Evolutionary conservation across 208 protist genomes (phyloP), one percentile per base, ranked within the genome.

Genomic region (Trichomonas gallinae): DNA sequence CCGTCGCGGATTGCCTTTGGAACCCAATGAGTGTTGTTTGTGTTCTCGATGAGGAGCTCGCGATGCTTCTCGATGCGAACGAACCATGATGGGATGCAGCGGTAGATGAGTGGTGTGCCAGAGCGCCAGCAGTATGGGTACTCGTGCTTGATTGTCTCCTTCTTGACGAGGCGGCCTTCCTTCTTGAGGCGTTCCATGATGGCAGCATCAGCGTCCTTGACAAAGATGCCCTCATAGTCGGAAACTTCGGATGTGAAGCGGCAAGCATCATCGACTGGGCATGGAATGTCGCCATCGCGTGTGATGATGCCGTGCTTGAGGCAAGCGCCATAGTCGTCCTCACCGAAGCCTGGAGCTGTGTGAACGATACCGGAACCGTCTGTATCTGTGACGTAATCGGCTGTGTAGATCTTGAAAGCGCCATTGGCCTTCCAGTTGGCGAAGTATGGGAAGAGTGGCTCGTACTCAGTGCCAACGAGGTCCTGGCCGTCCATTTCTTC

Each of bases 121-220:
- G 98, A 99, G 96, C 99, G 98, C 99, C 99, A 99, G 98, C 99
- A 99, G 98, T 99, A 99, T 48, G 99, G 99, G 98, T 99, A 99
- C 89, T 97, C 98, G 97, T 99, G 99, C 31, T 98, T 98, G 96
- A 99, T 98, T 46, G 97, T 98, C 81, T 97, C 98, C 72, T 98
- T 97, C 63, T 98, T 97, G 11, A 99, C 96, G 0, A 99, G 72
- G n/a, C 98, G 97, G 51, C 98, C 98, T 31, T 97, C 97, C 11
- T 97, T 97, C 97, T 99, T 99, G 0, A 99, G 97, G 21, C 97
- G 26, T 96, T 98, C 98, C 34, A 99, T 98, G 97, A 99, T 99
- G 26, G 98, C 97, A 72, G 98, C 97, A 97, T 99, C 99, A 17
- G 98, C 98, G 48, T 99, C 99, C 98, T 99, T 99, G 36, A 99